A percentile compares a stretch with the other conserved stretches of the same genome.
Evolutionary conservation across 2,329 filamentous ascomycete genomes (phyloP).

Genomic region (Acrodontium crateriforme): DNA sequence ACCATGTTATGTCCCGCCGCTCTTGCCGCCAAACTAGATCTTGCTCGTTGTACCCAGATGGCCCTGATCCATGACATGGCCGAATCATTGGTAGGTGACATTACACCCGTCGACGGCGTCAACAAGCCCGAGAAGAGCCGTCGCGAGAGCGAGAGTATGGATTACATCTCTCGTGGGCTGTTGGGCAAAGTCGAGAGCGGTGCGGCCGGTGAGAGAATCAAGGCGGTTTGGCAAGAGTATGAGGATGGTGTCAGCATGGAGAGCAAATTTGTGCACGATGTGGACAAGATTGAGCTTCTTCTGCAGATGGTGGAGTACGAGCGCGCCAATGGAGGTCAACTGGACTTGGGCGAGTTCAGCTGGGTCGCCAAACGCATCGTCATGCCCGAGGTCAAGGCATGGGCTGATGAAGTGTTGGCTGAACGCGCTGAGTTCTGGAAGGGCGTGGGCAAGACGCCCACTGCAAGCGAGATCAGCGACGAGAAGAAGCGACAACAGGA

Average conservation of each 20-base stretch:
- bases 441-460: slow-evolving; percentile 16
- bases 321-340: slow-evolving; percentile 46
- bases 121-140: slow-evolving; percentile 77
- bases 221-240: slow-evolving; percentile 85
- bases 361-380: slow-evolving; percentile 62
- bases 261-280: slow-evolving; percentile 81
- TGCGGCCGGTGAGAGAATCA: slow-evolving; percentile 53
- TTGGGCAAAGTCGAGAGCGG: slow-evolving; percentile 66
- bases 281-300: slow-evolving; percentile 92
- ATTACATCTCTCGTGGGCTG: slow-evolving; percentile 63
- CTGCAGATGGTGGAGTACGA: slow-evolving; percentile 97
- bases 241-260: slow-evolving; percentile 77
- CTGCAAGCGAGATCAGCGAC: slow-evolving; percentile 11
- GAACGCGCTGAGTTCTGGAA: slow-evolving; percentile 68
- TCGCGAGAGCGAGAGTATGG: slow-evolving; percentile 80
- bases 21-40: slow-evolving; percentile 57
- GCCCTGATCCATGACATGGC: slow-evolving; percentile 96
- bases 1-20: slow-evolving; percentile 77
- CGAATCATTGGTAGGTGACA: slow-evolving; percentile 86
- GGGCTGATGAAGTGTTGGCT: slow-evolving; percentile 61
- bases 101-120: slow-evolving; percentile 82
- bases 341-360: slow-evolving; percentile 77
- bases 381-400: slow-evolving; percentile 64
- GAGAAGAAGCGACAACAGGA: slow-evolving; percentile 19
- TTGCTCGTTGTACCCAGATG: slow-evolving; percentile 83